phyloP scores from a whole-genome alignment of 306 rosid genomes.

The Medicago ruthenica region DNA sequence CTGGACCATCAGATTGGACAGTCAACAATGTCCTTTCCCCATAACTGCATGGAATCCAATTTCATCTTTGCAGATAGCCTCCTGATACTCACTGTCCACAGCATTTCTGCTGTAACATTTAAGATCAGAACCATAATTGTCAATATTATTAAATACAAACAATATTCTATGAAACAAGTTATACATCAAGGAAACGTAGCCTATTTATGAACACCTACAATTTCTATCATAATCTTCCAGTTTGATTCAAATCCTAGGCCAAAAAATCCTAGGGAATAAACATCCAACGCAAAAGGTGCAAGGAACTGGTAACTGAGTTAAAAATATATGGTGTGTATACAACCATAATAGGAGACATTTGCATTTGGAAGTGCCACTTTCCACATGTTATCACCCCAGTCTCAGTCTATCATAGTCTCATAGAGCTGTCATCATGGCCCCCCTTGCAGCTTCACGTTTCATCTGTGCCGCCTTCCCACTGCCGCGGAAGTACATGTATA shows the following conservation, averaged over 20 bases:
- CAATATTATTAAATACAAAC: background rate
- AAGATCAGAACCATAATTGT: background rate
- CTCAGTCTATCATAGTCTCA: slow-evolving; percentile 54
- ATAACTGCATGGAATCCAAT: too few species aligned
- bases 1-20: background rate
- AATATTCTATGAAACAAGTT: background rate
- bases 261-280: slow-evolving; percentile 8
- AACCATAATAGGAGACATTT: slow-evolving; percentile 6
- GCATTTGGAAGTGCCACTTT: slow-evolving; percentile 33
- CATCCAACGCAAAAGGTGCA: slow-evolving; percentile 8
- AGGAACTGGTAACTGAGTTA: background rate
- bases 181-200: slow-evolving; percentile 25
- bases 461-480: slow-evolving; percentile 80
- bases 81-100: background rate
- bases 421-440: slow-evolving; percentile 77
- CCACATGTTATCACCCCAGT: slow-evolving; percentile 11
- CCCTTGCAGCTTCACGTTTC: slow-evolving; percentile 76
- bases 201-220: slow-evolving; percentile 42
- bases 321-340: background rate
- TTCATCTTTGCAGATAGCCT: background rate
- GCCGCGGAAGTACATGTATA: slow-evolving; percentile 88
- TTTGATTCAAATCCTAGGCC: slow-evolving; percentile 23
- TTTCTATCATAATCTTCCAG: slow-evolving; percentile 31
- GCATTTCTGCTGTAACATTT: background rate
- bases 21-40: too few species aligned